phyloP scores from a whole-genome alignment of 2,329 filamentous ascomycete species.

The Colletotrichum viniferum region DNA sequence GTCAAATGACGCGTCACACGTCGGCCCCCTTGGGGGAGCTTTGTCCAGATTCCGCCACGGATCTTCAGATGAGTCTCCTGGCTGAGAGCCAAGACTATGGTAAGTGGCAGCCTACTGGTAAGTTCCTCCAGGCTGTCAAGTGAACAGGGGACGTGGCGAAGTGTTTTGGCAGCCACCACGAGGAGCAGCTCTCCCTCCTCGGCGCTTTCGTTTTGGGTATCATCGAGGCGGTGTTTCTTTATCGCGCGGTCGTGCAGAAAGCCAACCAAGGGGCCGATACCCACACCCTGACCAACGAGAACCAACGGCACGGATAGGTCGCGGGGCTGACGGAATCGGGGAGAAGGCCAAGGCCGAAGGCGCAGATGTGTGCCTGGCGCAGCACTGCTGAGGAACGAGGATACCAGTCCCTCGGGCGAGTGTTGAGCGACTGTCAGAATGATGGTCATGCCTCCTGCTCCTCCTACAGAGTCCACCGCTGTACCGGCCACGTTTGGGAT shows the following conservation, averaged over 20 bases:
- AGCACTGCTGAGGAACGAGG: background rate
- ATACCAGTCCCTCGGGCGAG: constrained; percentile 7
- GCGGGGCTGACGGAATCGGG: constrained; percentile 9
- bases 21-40: background rate
- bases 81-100: constrained; percentile 2
- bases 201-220: background rate
- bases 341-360: constrained; percentile 9
- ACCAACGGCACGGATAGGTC: constrained; percentile 1
- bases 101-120: background rate
- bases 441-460: background rate
- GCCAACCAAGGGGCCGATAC: constrained; percentile 1
- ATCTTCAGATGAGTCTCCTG: constrained; percentile 6
- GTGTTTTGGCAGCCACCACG: constrained; percentile 1
- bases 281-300: background rate
- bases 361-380: background rate
- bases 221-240: background rate
- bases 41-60: background rate
- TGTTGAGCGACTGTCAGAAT: constrained; percentile 10
- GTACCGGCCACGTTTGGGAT: background rate
- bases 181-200: background rate
- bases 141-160: constrained; percentile 5
- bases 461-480: background rate
- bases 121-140: background rate
- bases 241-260: constrained; percentile 11
- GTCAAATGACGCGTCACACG: background rate